Evolutionary conservation across 345 rosid genomes (phyloP), one percentile per base, ranked within the genome.

Genomic region (Boechera retrofracta): DNA sequence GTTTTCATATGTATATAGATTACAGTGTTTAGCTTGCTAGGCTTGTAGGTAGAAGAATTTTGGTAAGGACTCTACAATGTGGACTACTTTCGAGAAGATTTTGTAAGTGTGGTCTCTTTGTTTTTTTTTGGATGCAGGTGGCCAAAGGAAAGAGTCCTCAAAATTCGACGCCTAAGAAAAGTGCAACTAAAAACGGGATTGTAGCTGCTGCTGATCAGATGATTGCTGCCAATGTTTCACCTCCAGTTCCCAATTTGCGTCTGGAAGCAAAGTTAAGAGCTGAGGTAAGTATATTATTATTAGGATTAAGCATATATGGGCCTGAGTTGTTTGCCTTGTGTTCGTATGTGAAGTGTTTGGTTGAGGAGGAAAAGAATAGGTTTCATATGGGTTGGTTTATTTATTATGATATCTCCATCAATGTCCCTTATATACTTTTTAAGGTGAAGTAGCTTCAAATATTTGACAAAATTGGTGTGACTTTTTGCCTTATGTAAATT

Each of bases 251-350:
- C 13, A 89, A 90, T 85, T 79, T 94, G 73, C 85, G 91, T 18
- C 78, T 90, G 39, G 97, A 94, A 83, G 97, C 89, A 28, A 92
- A 89, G 71, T 62, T 90, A 79, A 85, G 72, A 66, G 93, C 89
- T n/a, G 92, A 90, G 95, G 98, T 89, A n/a, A 74, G 85, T 79
- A 0, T 13, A 39, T 10, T 16, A 74, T 0, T 9, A 72, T 1
- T 9, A 72, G n/a, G 35, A n/a, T 35, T 18, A 47, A 33, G 55
- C 16, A 8, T 10, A 32, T 3, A 56, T 70, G 42, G 62, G 15
- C 62, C 38, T 31, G 3, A 0, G 32, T 57, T 54, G 33, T 54
- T 5, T 28, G 13, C 10, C 33, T 54, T 26, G 32, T 26, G 33
- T 26, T 54, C 8, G 32, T 54, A 54, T 54, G 24, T 16, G 33